These are phyloP conservation scores for Saturnispora besseyi DNA, from an alignment of 805 yeast genomes.

Conservation along the genomic window DNA sequence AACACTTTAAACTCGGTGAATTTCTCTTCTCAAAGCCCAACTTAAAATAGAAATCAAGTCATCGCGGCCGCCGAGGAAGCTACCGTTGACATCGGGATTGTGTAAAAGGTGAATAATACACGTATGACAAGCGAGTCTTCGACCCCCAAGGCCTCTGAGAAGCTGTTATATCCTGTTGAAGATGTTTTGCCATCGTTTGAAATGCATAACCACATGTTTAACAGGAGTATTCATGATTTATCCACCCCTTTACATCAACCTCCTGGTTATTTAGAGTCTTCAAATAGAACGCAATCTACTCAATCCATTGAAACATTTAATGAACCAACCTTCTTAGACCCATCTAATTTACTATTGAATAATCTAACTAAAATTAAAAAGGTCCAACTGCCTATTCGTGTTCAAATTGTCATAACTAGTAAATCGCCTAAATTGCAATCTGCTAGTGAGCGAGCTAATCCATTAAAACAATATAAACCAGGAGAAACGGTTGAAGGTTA, in stretches of 20 bases:
- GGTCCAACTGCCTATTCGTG: conserved; percentile 20
- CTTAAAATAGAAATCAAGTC: background rate
- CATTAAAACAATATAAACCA: conserved; percentile 47
- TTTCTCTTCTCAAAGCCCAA: background rate
- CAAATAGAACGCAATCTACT: background rate
- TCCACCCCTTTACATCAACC: conserved; percentile 11
- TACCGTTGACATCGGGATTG: background rate
- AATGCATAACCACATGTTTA: conserved; percentile 42
- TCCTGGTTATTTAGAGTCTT: conserved; percentile 19
- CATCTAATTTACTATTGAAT: conserved; percentile 18
- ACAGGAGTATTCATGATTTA: conserved; percentile 17
- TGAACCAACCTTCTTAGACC: background rate
- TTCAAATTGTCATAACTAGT: conserved; percentile 32
- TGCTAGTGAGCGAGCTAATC: conserved; percentile 22
- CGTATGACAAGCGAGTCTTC: background rate
- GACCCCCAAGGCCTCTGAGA: background rate
- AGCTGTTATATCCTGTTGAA: conserved; percentile 8
- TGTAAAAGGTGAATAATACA: background rate
- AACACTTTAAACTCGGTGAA: background rate
- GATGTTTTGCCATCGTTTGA: conserved; percentile 66
- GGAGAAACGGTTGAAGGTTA: conserved; percentile 64
- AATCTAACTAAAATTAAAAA: conserved; percentile 20
- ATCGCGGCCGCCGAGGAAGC: background rate
- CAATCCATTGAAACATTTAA: background rate
- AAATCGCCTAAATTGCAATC: conserved; percentile 27